Evolutionary conservation across 495 filamentous ascomycete genomes (phyloP).

Genomic region (Rhizodiscina lignyota): DNA sequence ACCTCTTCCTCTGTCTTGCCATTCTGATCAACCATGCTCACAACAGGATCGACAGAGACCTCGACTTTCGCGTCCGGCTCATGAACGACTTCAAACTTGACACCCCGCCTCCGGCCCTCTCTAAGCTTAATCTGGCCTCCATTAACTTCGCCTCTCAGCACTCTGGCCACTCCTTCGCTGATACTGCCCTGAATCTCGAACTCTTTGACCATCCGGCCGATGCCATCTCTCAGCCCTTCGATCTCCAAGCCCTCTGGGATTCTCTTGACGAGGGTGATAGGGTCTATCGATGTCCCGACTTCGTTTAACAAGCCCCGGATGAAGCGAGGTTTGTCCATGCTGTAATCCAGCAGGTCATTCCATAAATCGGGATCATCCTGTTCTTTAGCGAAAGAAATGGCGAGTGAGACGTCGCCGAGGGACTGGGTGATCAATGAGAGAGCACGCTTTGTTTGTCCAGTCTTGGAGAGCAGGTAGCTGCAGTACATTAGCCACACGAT

Average conservation of each 20-base stretch:
- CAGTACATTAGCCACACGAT: no score
- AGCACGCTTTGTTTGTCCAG: constrained; percentile 78
- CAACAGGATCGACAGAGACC: constrained; percentile 2
- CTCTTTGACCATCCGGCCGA: constrained; percentile 75
- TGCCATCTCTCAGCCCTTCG: constrained; percentile 68
- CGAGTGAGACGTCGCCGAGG: constrained; percentile 71
- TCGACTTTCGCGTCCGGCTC: constrained; percentile 13
- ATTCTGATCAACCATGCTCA: background rate
- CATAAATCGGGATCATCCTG: constrained; percentile 82
- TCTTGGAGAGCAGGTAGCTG: constrained; percentile 75
- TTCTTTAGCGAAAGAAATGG: constrained; percentile 84
- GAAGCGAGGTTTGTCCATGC: constrained; percentile 91
- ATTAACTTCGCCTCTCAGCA: constrained; percentile 74
- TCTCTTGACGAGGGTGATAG: constrained; percentile 70
- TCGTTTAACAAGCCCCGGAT: constrained; percentile 85
- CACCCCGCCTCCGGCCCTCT: constrained; percentile 59
- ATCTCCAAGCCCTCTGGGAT: constrained; percentile 89
- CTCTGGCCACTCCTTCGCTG: constrained; percentile 71
- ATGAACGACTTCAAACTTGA: constrained; percentile 66
- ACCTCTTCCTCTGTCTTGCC: background rate
- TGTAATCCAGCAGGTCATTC: constrained; percentile 87
- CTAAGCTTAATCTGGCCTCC: constrained; percentile 63
- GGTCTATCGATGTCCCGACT: constrained; percentile 82
- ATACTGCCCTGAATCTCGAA: constrained; percentile 88
- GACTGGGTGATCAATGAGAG: constrained; percentile 81